These are phyloP conservation scores for Fagopyrum esculentum DNA, from an alignment of 148 eudicot genomes.

Conservation along the genomic window DNA sequence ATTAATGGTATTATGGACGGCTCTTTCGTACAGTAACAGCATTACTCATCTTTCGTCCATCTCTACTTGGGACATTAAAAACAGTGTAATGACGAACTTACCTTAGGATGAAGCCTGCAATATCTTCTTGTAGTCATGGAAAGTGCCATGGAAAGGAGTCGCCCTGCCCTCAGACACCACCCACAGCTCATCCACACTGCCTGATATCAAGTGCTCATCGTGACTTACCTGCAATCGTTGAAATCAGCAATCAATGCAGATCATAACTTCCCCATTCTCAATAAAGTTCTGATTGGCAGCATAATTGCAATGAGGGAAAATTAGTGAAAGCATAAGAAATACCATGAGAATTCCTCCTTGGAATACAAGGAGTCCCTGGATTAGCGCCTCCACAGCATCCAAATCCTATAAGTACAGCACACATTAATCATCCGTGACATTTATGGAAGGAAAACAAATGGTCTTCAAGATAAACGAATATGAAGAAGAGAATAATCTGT, in stretches of 20 bases:
- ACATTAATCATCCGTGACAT: not conserved
- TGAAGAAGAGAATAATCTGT: not conserved
- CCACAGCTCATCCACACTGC: constrained; percentile 98
- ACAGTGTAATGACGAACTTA: not conserved
- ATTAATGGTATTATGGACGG: no score
- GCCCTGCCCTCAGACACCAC: constrained; percentile 81
- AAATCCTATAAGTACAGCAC: constrained; percentile 51
- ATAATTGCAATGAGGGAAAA: not conserved
- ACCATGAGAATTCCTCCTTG: constrained; percentile 99
- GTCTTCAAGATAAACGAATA: not conserved
- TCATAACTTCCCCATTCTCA: not conserved
- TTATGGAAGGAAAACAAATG: not conserved
- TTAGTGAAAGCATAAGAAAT: constrained; percentile 11
- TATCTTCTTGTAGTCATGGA: constrained; percentile 91
- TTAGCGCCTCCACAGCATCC: constrained; percentile 98
- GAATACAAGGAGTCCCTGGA: constrained; percentile 95
- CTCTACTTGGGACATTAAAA: no score
- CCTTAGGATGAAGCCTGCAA: constrained; percentile 42
- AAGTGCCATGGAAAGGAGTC: constrained; percentile 74
- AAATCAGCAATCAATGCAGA: not conserved
- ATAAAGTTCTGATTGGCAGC: not conserved
- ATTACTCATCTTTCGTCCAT: not conserved
- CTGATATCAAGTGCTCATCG: constrained; percentile 92
- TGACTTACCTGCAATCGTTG: constrained; percentile 74
- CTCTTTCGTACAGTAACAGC: not conserved